phyloP scores from a whole-genome alignment of 345 rosid species.

The Lenwebbia sp. region DNA sequence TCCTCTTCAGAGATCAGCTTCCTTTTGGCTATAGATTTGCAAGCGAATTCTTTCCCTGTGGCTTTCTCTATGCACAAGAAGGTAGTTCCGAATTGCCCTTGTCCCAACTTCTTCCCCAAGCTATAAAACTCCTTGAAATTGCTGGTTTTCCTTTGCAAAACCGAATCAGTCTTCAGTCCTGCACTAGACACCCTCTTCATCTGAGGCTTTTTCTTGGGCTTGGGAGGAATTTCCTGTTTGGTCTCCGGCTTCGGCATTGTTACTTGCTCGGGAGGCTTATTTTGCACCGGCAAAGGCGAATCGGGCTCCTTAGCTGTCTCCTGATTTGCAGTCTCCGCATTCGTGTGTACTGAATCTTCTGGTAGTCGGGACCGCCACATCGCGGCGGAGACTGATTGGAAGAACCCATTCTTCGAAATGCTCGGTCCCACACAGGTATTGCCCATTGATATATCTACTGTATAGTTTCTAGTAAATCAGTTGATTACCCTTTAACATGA shows the following conservation, averaged over 20 bases:
- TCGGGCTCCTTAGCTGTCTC: constrained; percentile 4
- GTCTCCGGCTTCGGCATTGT: constrained; percentile 10
- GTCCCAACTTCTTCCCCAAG: constrained; percentile 34
- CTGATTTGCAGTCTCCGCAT: background rate
- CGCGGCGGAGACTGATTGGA: constrained; percentile 35
- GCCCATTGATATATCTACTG: constrained; percentile 15
- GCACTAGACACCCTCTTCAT: constrained; percentile 28
- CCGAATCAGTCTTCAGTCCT: constrained; percentile 21
- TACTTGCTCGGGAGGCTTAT: constrained; percentile 25
- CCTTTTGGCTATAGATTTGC: constrained; percentile 39
- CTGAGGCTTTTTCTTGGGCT: constrained; percentile 17
- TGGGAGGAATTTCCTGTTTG: background rate
- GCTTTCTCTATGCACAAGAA: constrained; percentile 28
- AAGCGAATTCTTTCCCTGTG: constrained; percentile 26
- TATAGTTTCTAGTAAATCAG: background rate
- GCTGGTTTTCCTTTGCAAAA: constrained; percentile 22
- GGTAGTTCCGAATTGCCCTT: constrained; percentile 40
- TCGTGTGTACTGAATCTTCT: constrained; percentile 8
- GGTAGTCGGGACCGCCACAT: constrained; percentile 21
- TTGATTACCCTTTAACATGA: background rate
- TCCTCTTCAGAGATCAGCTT: constrained; percentile 30
- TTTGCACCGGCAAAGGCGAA: constrained; percentile 13
- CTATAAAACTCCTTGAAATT: constrained; percentile 28
- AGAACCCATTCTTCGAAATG: constrained; percentile 22
- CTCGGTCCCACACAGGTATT: constrained; percentile 36